Evolutionary conservation across 2,329 filamentous ascomycete species (phyloP).

Genomic region (Cryphonectria nitschkei): DNA sequence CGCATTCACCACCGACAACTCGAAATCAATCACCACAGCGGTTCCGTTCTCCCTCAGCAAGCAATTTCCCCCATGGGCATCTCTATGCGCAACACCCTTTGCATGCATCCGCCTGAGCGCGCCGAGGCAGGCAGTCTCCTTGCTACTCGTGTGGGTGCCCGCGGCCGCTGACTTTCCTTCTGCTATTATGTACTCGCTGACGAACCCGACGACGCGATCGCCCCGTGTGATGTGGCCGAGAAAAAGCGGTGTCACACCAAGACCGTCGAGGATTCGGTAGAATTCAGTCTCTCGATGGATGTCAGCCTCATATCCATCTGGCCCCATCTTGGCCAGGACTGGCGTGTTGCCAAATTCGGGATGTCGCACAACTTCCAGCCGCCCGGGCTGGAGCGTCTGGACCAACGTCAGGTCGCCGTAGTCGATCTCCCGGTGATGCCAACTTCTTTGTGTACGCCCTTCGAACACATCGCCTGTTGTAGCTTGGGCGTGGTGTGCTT

Average conservation of each 20-base stretch:
- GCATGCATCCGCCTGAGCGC: slow-evolving; percentile 28
- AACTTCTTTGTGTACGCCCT: neutral
- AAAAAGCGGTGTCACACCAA: slow-evolving; percentile 23
- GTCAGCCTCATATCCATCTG: neutral
- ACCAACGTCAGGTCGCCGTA: slow-evolving; percentile 15
- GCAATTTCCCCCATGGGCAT: slow-evolving; percentile 32
- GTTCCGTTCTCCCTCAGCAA: slow-evolving; percentile 22
- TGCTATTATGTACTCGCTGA: slow-evolving; percentile 24
- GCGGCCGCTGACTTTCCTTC: neutral
- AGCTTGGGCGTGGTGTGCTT: neutral
- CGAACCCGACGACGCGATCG: slow-evolving; percentile 22
- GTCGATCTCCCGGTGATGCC: slow-evolving; percentile 20
- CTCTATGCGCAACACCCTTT: slow-evolving; percentile 25
- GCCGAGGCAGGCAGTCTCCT: slow-evolving; percentile 17
- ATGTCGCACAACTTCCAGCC: slow-evolving; percentile 27
- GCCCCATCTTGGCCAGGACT: slow-evolving; percentile 27
- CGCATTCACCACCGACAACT: slow-evolving; percentile 24
- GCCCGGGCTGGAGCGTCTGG: slow-evolving; percentile 22
- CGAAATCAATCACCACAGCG: slow-evolving; percentile 31
- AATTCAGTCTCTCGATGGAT: slow-evolving; percentile 23
- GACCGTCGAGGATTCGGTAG: slow-evolving; percentile 23
- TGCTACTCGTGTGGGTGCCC: neutral
- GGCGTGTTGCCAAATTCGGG: slow-evolving; percentile 13
- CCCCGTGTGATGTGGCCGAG: slow-evolving; percentile 24
- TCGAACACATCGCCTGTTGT: neutral